Conservation (phyloP, 2,329 filamentous ascomycete species). For the Leptographium flavum region DNA sequence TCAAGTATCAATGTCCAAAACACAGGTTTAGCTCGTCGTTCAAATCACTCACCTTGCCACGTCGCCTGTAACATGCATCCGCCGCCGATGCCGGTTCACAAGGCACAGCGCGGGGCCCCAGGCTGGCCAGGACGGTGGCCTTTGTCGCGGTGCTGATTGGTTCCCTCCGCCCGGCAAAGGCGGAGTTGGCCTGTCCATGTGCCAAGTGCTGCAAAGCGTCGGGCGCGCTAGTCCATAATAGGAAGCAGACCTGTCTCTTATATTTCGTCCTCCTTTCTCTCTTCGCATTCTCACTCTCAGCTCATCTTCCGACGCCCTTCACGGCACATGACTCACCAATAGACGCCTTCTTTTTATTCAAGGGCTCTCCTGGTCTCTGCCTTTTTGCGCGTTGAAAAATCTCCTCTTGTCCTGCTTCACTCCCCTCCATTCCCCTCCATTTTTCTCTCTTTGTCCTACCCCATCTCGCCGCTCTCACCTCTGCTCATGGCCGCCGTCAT, state of each 20-base stretch:
- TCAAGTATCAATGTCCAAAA: too few relatives aligned
- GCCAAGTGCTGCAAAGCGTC: background rate
- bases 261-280: too few relatives aligned
- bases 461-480: background rate
- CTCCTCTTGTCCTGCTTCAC: too few relatives aligned
- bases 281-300: background rate
- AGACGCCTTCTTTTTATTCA: too few relatives aligned
- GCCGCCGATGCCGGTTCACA: background rate
- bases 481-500: constrained; percentile 16
- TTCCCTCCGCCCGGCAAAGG: constrained; percentile 18
- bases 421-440: background rate
- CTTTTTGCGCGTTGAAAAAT: too few relatives aligned
- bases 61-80: too few relatives aligned
- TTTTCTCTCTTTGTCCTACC: background rate
- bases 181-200: too few relatives aligned
- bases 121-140: background rate
- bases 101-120: background rate
- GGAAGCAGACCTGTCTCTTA: background rate
- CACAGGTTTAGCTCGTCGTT: too few relatives aligned
- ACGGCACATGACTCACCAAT: background rate
- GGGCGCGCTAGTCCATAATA: background rate
- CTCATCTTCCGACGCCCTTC: too few relatives aligned
- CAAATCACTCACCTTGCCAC: too few relatives aligned
- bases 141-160: constrained; percentile 12
- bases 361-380: background rate